Base-by-base conservation (phyloP, 1,284 basidiomycete species). In the Fomitopsis schrenkii region DNA sequence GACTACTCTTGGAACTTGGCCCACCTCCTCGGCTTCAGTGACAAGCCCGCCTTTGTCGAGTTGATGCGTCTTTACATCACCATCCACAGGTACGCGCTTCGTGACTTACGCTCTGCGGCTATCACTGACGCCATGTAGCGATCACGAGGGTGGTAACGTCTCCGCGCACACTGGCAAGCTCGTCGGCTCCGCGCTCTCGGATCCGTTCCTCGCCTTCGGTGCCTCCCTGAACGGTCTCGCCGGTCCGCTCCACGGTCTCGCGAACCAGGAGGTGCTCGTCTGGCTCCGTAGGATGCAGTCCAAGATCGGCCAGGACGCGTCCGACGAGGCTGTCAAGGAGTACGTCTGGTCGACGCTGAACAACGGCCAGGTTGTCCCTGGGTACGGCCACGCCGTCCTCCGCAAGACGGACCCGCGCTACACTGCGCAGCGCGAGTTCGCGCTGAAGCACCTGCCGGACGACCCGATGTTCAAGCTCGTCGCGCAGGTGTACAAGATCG, bases 101-200 rank as follows among this genome's bases (percentile, higher is more conserved):
- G 28, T 14, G 19, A 17, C 14, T 22, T 17, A 8, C 5, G 7
- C 4, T 33, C 8, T 33, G 22, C 4, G 33, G 5, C 8, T 7
- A 12, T 50, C 10, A 19, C 17, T n/a, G 44, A 60, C 59, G 19
- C 53, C 58, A 58, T 56, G 40, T 59, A 93, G 93, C 74, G 96
- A 98, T 77, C 96, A 98, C 80, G 96, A 98, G 79, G 97, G 97
- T 75, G 97, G 97, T 59, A 98, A 98, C 74, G 97, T 99, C 66
- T 98, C 97, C 61, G 93, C 94, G n/a, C 94, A 95, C 81, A 93
- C 93, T 59, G 93, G 93, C 67, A 95, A 98, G 82, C 84, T 99
- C 57, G 97, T 98, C 73, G 97, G 96, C 63, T 98, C 96, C 62
- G 97, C 97, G 60, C 90, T 98, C 63, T 97, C 96, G 6, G 97